phyloP scores from a whole-genome alignment of 2,329 filamentous ascomycete species.

The Xylaria polymorpha region DNA sequence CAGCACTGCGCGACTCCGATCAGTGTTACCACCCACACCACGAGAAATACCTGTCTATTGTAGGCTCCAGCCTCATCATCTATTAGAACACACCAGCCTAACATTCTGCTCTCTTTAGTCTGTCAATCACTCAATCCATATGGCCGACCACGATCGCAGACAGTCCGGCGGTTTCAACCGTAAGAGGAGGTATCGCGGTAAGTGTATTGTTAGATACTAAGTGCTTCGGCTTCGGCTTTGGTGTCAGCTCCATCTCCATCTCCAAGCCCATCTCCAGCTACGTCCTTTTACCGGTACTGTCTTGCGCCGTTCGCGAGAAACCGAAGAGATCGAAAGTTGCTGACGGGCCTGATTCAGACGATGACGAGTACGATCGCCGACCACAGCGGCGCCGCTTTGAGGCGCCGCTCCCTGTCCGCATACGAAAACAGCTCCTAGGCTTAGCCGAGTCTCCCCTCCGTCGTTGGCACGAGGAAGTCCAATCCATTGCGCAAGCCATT shows the following conservation, averaged over 20 bases:
- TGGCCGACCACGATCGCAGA: conserved; percentile 70
- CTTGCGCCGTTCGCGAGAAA: not conserved
- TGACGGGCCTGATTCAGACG: conserved; percentile 59
- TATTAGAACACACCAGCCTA: conserved; percentile 15
- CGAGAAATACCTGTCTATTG: conserved; percentile 2
- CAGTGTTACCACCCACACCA: conserved; percentile 13
- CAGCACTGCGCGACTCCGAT: not conserved
- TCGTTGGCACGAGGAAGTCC: conserved; percentile 81
- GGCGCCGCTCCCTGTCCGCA: conserved; percentile 73
- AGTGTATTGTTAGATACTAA: conserved; percentile 40
- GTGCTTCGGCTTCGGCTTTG: not conserved
- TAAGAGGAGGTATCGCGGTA: conserved; percentile 86
- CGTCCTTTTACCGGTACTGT: conserved; percentile 6
- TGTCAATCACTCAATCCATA: conserved; percentile 42
- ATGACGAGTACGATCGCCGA: conserved; percentile 81
- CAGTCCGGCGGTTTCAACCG: conserved; percentile 63
- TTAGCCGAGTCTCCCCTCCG: conserved; percentile 86
- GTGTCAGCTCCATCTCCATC: conserved; percentile 14
- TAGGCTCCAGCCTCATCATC: conserved; percentile 4
- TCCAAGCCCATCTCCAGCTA: conserved; percentile 13
- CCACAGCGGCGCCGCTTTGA: conserved; percentile 80
- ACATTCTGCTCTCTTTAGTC: conserved; percentile 1
- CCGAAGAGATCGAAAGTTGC: not conserved
- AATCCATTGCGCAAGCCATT: conserved; percentile 78
- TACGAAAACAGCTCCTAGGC: conserved; percentile 81